A percentile compares a stretch with the other conserved stretches of the same genome.
These are phyloP conservation scores for Monascus purpureus DNA, from an alignment of 495 filamentous ascomycete species.

Conservation along the genomic window DNA sequence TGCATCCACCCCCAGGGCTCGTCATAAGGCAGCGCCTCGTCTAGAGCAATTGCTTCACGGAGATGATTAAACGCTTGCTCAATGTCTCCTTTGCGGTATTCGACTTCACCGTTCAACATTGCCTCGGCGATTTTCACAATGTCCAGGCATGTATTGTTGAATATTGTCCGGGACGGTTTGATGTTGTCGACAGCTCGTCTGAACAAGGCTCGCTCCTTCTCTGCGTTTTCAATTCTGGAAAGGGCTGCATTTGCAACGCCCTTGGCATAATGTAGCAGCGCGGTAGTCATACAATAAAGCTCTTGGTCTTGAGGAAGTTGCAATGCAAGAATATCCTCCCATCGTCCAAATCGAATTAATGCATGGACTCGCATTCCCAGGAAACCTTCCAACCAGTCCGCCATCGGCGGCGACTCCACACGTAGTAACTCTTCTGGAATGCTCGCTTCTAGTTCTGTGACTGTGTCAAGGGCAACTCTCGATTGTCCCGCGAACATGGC, in stretches of 20 bases:
- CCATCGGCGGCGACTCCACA: constrained; percentile 54
- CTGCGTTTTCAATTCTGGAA: constrained; percentile 30
- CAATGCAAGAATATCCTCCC: constrained; percentile 42
- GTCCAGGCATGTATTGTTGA: constrained; percentile 49
- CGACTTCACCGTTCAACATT: constrained; percentile 57
- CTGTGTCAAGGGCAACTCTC: constrained; percentile 40
- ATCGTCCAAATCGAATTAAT: constrained; percentile 50
- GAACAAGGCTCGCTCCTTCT: constrained; percentile 31
- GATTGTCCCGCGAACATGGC: constrained; percentile 56
- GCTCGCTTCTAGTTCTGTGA: constrained; percentile 32
- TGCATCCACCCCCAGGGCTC: constrained; percentile 66
- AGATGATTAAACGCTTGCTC: constrained; percentile 42
- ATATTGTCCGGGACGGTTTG: constrained; percentile 39
- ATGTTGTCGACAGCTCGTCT: constrained; percentile 29
- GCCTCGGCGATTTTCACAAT: constrained; percentile 42
- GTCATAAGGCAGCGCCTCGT: constrained; percentile 45
- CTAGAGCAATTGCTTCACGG: constrained; percentile 33
- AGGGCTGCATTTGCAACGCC: constrained; percentile 48
- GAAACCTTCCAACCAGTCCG: constrained; percentile 58
- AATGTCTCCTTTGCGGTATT: constrained; percentile 44
- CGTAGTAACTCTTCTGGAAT: constrained; percentile 47
- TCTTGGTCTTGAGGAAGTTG: constrained; percentile 31
- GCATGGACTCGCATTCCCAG: constrained; percentile 47
- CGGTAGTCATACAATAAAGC: constrained; percentile 48
- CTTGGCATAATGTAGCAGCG: constrained; percentile 51